phyloP scores from a whole-genome alignment of 495 filamentous ascomycete species.

The Pyrenula massariospora region DNA sequence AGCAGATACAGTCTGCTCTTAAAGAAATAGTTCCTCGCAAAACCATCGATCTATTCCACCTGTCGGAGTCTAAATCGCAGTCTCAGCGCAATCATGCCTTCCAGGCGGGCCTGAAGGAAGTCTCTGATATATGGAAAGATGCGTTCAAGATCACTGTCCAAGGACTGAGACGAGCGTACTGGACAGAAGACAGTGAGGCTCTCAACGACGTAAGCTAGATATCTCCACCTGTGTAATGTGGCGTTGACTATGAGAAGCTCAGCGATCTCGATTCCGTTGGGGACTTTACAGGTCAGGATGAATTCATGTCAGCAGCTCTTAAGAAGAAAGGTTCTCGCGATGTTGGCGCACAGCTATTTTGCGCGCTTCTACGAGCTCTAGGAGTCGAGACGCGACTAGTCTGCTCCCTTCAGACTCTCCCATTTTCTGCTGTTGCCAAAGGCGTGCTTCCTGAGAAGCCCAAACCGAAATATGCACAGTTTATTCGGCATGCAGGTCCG shows the following conservation, averaged over 20 bases:
- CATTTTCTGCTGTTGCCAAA: constrained; percentile 53
- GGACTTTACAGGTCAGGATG: constrained; percentile 42
- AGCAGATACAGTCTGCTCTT: constrained; percentile 40
- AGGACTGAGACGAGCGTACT: constrained; percentile 58
- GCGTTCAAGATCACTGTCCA: constrained; percentile 59
- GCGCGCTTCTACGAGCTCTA: constrained; percentile 64
- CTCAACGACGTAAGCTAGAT: constrained; percentile 42
- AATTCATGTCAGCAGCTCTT: constrained; percentile 59
- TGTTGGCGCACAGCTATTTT: constrained; percentile 81
- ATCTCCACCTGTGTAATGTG: neutral
- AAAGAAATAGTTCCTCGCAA: constrained; percentile 49
- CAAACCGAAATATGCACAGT: constrained; percentile 11
- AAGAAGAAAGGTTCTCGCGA: constrained; percentile 69
- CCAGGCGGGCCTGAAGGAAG: constrained; percentile 62
- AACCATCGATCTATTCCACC: constrained; percentile 49
- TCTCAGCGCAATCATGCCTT: constrained; percentile 61
- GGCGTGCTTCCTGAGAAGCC: constrained; percentile 27
- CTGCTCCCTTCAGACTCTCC: constrained; percentile 78
- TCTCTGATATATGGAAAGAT: constrained; percentile 50
- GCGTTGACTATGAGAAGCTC: too few relatives aligned
- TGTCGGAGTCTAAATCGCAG: constrained; percentile 50
- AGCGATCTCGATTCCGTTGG: constrained; percentile 23
- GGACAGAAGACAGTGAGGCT: constrained; percentile 53
- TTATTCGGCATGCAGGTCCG: constrained; percentile 9
- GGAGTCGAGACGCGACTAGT: constrained; percentile 80